Evolutionary conservation across 2,329 filamentous ascomycete genomes (phyloP).

Genomic region (Chaetomium globosum): DNA sequence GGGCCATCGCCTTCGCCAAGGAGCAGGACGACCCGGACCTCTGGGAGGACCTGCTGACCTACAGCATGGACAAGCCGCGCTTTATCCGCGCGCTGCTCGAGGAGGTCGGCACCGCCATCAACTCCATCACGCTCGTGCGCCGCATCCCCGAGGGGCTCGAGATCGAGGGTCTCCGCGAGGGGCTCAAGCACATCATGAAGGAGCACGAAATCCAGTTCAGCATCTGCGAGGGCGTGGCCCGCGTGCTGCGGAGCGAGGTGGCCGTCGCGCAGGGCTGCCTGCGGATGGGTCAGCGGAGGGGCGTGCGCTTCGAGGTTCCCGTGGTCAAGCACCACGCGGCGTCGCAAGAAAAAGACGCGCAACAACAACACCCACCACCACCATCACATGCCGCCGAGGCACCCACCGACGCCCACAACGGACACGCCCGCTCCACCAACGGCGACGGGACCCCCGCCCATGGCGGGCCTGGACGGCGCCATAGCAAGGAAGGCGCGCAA

Average conservation of each 20-base stretch:
- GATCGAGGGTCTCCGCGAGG: slow-evolving; percentile 86
- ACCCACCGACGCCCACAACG: neutral
- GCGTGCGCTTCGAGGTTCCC: slow-evolving; percentile 82
- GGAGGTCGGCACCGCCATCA: slow-evolving; percentile 90
- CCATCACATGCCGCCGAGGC: neutral
- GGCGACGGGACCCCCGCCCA: neutral
- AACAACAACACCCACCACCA: neutral
- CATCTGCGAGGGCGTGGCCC: slow-evolving; percentile 86
- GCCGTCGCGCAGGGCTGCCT: slow-evolving; percentile 78
- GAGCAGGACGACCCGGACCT: slow-evolving; percentile 88
- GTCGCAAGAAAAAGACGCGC: neutral
- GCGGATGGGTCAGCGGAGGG: slow-evolving; percentile 76
- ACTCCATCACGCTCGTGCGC: slow-evolving; percentile 85
- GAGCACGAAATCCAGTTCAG: slow-evolving; percentile 95
- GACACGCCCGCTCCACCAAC: neutral
- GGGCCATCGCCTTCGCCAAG: slow-evolving; percentile 93
- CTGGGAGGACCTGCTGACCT: slow-evolving; percentile 92
- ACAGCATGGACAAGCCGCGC: slow-evolving; percentile 94
- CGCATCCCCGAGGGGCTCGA: slow-evolving; percentile 92
- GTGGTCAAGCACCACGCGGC: slow-evolving; percentile 24
- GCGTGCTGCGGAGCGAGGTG: slow-evolving; percentile 85
- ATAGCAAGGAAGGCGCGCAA: slow-evolving; percentile 40
- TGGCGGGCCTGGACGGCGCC: slow-evolving; percentile 10
- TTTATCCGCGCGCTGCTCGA: slow-evolving; percentile 92
- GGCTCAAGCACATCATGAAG: slow-evolving; percentile 85